phyloP scores from a whole-genome alignment of 2,329 filamentous ascomycete species.

The Cladosporium sp. region DNA sequence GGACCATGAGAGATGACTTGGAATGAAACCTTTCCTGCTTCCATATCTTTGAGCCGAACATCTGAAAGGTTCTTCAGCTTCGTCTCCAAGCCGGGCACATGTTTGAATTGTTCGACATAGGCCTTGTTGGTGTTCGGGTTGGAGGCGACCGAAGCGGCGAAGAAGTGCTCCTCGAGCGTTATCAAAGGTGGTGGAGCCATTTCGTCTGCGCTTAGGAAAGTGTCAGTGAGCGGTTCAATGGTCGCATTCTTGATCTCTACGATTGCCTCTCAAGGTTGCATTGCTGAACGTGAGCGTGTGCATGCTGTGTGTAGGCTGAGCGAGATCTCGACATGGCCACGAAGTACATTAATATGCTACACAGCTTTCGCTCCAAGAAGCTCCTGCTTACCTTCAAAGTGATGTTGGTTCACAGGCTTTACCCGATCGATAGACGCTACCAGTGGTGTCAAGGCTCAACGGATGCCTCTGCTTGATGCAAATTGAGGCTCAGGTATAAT shows the following conservation, averaged over 20 bases:
- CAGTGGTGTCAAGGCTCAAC: neutral
- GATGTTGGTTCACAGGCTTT: no score
- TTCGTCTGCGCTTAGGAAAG: neutral
- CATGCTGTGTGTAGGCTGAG: no score
- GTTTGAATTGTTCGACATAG: constrained; percentile 31
- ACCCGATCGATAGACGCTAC: no score
- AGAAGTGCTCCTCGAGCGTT: constrained; percentile 35
- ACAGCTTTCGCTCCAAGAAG: no score
- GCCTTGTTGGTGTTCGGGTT: constrained; percentile 22
- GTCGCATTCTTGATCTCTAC: no score
- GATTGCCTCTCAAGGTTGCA: no score
- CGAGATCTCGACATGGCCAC: no score
- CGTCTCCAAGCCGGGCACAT: constrained; percentile 25
- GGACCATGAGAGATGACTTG: constrained; percentile 35
- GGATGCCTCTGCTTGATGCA: neutral
- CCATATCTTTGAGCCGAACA: constrained; percentile 30
- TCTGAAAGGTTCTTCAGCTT: constrained; percentile 28
- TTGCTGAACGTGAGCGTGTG: no score
- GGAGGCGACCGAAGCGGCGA: constrained; percentile 30
- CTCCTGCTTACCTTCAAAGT: no score
- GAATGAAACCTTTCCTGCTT: constrained; percentile 28
- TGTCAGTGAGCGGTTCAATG: no score
- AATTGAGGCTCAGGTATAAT: no score
- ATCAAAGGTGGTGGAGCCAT: constrained; percentile 32
- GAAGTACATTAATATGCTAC: no score